These are phyloP conservation scores for Sphaerulina musiva DNA, from an alignment of 2,329 filamentous ascomycete genomes.

Conservation along the genomic window DNA sequence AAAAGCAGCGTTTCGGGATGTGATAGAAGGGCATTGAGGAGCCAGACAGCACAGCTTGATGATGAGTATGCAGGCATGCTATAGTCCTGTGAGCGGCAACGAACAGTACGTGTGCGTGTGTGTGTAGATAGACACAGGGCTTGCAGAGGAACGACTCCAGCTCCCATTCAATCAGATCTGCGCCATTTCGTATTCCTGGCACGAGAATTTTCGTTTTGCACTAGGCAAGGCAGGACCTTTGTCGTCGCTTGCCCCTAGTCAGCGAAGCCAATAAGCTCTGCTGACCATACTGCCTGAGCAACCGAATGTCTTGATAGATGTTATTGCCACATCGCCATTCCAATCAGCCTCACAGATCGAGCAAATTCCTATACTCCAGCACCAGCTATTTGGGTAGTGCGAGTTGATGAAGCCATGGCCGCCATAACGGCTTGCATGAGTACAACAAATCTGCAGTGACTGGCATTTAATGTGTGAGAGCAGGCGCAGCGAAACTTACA, in stretches of 20 bases:
- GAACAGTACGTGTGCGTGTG: too few relatives aligned
- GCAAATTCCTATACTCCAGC: slow-evolving; percentile 7
- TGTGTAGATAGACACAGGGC: too few relatives aligned
- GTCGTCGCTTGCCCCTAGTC: too few relatives aligned
- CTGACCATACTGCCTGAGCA: not conserved
- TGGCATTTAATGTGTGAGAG: not conserved
- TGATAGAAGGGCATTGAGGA: slow-evolving; percentile 27
- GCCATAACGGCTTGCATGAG: slow-evolving; percentile 6
- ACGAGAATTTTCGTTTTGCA: too few relatives aligned
- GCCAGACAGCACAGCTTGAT: too few relatives aligned
- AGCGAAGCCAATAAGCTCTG: too few relatives aligned
- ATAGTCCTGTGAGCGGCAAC: too few relatives aligned
- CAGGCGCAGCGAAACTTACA: not conserved
- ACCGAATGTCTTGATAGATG: slow-evolving; percentile 9
- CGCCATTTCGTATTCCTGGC: too few relatives aligned
- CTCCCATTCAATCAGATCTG: too few relatives aligned
- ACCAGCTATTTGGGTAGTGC: slow-evolving; percentile 4
- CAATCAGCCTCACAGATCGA: slow-evolving; percentile 2
- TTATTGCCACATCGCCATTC: slow-evolving; percentile 8
- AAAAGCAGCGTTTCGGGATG: slow-evolving; percentile 31
- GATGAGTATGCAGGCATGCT: too few relatives aligned
- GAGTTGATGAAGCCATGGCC: slow-evolving; percentile 2
- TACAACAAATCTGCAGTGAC: not conserved
- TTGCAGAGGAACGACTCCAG: slow-evolving; percentile 9
- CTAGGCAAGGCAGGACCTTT: too few relatives aligned